Evolutionary conservation across 2,329 filamentous ascomycete genomes (phyloP).

Genomic region (Mariannaea sp.): DNA sequence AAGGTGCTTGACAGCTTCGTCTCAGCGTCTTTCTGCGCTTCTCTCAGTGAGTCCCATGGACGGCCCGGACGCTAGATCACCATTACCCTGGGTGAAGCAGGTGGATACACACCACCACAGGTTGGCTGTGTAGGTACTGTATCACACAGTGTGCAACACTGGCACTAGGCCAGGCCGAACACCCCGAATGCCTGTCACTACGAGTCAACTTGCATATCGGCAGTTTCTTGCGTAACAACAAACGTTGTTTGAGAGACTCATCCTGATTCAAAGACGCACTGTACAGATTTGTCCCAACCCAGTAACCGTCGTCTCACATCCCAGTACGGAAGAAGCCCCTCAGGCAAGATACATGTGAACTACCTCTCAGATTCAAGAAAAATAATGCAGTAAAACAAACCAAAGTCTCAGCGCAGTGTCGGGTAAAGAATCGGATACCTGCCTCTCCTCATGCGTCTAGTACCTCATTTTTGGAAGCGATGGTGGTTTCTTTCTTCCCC

Average conservation of each 20-base stretch:
- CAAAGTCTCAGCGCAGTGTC: conserved; percentile 19
- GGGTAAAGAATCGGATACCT: too few species aligned
- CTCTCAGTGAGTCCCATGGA: too few species aligned
- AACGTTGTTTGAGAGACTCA: neutral
- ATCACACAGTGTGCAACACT: neutral
- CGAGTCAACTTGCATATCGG: neutral
- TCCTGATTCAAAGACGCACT: conserved; percentile 1
- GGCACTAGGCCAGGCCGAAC: neutral
- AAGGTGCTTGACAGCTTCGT: too few species aligned
- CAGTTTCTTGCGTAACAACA: neutral
- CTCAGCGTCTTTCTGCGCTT: too few species aligned
- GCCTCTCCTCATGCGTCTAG: too few species aligned
- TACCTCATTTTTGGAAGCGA: too few species aligned
- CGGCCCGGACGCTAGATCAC: too few species aligned
- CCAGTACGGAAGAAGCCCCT: neutral
- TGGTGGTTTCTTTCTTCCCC: too few species aligned
- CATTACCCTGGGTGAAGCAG: neutral
- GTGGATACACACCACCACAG: neutral
- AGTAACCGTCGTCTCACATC: neutral
- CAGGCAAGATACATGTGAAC: conserved; percentile 11
- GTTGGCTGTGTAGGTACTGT: neutral
- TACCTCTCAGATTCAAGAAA: conserved; percentile 8
- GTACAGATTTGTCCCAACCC: conserved; percentile 5
- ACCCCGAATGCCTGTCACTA: neutral
- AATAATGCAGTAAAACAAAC: conserved; percentile 7